Conservation (phyloP, 805 yeast species). For the Metschnikowia picachoensis region DNA sequence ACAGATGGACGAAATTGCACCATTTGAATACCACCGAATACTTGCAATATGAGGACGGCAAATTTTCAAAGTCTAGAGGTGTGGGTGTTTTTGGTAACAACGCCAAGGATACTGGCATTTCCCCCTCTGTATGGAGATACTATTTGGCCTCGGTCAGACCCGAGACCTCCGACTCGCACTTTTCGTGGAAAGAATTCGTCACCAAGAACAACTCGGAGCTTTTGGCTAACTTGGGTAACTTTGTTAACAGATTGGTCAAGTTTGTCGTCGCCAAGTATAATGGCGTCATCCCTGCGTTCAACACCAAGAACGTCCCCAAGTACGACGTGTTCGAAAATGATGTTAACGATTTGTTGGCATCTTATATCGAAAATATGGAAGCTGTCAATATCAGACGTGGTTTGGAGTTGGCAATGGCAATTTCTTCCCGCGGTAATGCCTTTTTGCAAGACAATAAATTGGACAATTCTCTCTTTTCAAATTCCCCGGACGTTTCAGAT, state of each 20-base stretch:
- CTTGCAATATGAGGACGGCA: slow-evolving; percentile 96
- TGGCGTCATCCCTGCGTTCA: slow-evolving; percentile 77
- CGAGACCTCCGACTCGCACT: slow-evolving; percentile 92
- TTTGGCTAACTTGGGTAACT: slow-evolving; percentile 94
- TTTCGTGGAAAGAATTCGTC: slow-evolving; percentile 96
- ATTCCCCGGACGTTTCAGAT: slow-evolving; percentile 75
- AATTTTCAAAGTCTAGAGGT: slow-evolving; percentile 96
- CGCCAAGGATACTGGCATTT: slow-evolving; percentile 87
- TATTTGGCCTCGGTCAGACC: slow-evolving; percentile 91
- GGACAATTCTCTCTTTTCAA: slow-evolving; percentile 78
- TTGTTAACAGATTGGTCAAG: slow-evolving; percentile 89
- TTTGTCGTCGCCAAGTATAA: slow-evolving; percentile 87
- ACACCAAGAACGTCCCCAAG: slow-evolving; percentile 43
- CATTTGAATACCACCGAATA: slow-evolving; percentile 95
- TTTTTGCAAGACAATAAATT: slow-evolving; percentile 95
- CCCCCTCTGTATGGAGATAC: slow-evolving; percentile 97
- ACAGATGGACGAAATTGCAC: slow-evolving; percentile 85
- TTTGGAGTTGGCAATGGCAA: slow-evolving; percentile 84
- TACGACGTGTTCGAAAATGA: slow-evolving; percentile 49
- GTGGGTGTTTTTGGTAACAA: slow-evolving; percentile 98
- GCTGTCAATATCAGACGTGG: slow-evolving; percentile 80
- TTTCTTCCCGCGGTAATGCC: slow-evolving; percentile 89
- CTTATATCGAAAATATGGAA: slow-evolving; percentile 72
- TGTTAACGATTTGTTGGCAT: slow-evolving; percentile 54
- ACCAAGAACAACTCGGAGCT: slow-evolving; percentile 90